A percentile compares a stretch with the other conserved stretches of the same genome.
These are phyloP conservation scores for Chiua virens DNA, from an alignment of 768 basidiomycete genomes.

Conservation along the genomic window DNA sequence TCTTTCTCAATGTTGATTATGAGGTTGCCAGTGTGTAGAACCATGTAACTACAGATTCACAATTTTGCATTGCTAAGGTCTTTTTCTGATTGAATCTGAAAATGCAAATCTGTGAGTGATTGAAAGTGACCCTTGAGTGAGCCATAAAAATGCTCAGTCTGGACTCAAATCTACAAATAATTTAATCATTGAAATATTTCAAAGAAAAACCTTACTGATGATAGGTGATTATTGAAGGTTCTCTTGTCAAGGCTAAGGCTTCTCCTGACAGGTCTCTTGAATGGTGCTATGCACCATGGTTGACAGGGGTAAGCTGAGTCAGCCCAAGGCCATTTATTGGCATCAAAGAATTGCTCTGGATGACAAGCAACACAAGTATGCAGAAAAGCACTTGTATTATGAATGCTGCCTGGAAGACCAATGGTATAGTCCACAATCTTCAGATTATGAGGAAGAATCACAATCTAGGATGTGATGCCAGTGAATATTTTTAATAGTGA, in stretches of 20 bases:
- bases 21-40: constrained; percentile 14
- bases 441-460: neutral
- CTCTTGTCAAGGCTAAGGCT: constrained; percentile 12
- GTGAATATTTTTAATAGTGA: neutral
- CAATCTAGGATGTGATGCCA: neutral
- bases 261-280: constrained; percentile 18
- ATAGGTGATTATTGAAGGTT: constrained; percentile 18
- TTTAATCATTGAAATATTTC: neutral
- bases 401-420: constrained; percentile 6
- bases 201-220: too few species aligned
- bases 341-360: constrained; percentile 2
- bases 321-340: constrained; percentile 9
- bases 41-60: neutral
- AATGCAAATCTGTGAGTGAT: constrained; percentile 2
- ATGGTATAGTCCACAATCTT: constrained; percentile 8
- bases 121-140: constrained; percentile 16
- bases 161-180: constrained; percentile 24
- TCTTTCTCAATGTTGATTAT: constrained; percentile 11
- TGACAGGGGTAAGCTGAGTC: constrained; percentile 4
- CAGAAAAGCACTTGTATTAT: constrained; percentile 3
- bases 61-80: constrained; percentile 1
- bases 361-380: neutral
- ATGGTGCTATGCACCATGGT: constrained; percentile 23
- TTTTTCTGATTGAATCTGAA: constrained; percentile 3
- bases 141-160: constrained; percentile 14